Evolutionary conservation across 2,329 filamentous ascomycete genomes (phyloP), one percentile per base, ranked within the genome.

Genomic region (Phialophora macrospora): DNA sequence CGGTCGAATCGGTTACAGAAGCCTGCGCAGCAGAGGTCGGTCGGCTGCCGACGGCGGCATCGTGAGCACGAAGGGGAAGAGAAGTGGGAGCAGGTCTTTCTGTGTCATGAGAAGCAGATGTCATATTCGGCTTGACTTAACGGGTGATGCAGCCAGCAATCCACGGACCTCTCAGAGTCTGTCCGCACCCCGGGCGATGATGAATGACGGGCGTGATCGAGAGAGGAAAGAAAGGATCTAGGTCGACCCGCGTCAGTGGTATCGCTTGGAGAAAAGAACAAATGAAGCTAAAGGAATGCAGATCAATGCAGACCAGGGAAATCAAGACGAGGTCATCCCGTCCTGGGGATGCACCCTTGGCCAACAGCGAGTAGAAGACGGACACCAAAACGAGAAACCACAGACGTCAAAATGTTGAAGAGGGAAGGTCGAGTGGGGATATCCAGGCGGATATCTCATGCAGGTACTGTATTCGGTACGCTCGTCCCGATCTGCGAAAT

Each of bases 1-100:
- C 49, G 30, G 63, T 65, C 5, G 65, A 69, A 46, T 65, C 62
- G 48, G 54, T 65, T 34, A 38, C 41, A 32, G 56, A 24, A 14
- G 49, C 49, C 44, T 46, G 57, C 17, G 64, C 44, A 28, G 26
- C 22, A 30, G 61, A 63, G 32, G 62, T 41, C 26, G 62, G 52
- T 62, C 51, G 65, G 17, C 57, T 51, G 34, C 32, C 28, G 34
- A n/a, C 24, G 30, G 20, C 22, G 41, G 59, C 64, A 67, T 67
- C 55, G 51, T 63, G 67, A 48, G 52, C 48, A 26, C 38, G 54
- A 28, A 64, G 14, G 24, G 64, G 60, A 44, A 59, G 61, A 14
- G 65, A 60, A 32, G 65, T 26, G 26, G 54, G 48, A 22, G 20
- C 26, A 12, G 62, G 55, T 46, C 52, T 55, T 20, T 63, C 63